Conservation (phyloP, 331 rosid genomes). For the Rhamnella rubrinervis region DNA sequence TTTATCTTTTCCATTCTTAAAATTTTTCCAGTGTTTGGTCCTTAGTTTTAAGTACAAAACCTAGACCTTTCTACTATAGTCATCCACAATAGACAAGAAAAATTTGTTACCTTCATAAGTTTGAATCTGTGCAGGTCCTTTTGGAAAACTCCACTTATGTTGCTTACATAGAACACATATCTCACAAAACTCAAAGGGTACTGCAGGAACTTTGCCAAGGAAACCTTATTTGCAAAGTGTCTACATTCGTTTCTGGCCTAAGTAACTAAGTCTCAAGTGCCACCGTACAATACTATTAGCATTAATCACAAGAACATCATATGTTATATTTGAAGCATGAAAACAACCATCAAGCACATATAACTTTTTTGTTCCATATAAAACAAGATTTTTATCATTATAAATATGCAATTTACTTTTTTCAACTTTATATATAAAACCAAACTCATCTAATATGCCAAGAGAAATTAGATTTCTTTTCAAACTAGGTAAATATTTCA, state of each 20-base stretch:
- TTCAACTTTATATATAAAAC: too few species aligned
- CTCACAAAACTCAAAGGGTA: background rate
- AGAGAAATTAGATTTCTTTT: background rate
- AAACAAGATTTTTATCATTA: too few species aligned
- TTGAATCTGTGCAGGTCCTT: background rate
- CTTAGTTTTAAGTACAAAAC: too few species aligned
- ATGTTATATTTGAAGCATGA: too few species aligned
- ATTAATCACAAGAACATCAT: too few species aligned
- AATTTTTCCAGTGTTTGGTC: background rate
- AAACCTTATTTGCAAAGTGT: background rate
- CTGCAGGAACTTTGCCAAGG: too few species aligned
- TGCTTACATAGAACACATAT: too few species aligned
- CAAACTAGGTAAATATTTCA: background rate
- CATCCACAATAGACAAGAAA: background rate
- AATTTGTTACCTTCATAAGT: background rate
- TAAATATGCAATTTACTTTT: too few species aligned
- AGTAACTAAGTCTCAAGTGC: background rate
- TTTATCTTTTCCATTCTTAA: background rate
- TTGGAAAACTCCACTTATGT: too few species aligned
- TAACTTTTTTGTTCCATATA: background rate
- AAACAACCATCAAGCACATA: background rate
- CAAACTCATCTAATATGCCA: background rate
- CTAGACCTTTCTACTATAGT: background rate
- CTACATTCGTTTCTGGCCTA: background rate
- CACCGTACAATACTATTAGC: too few species aligned